Conservation (phyloP, 129 eudicot species). For the Ambrosia artemisiifolia region DNA sequence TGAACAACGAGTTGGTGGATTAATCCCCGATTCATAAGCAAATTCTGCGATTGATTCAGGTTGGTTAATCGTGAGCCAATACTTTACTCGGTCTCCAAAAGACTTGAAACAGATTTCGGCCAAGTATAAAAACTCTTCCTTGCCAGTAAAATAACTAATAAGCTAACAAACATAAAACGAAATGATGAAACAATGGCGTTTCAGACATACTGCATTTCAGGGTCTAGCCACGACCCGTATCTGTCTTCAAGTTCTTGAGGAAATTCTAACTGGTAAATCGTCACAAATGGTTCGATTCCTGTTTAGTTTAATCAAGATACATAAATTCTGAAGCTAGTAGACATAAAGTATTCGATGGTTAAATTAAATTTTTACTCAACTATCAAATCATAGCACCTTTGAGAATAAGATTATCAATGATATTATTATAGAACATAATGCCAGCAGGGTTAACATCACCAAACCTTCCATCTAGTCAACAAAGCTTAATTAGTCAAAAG, state of each 20-base stretch:
- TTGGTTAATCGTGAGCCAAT: slow-evolving; percentile 71
- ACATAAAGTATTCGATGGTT: background rate
- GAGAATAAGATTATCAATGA: slow-evolving; percentile 53
- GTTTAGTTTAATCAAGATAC: background rate
- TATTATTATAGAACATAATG: slow-evolving; percentile 55
- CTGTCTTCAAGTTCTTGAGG: slow-evolving; percentile 81
- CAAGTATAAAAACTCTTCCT: slow-evolving; percentile 66
- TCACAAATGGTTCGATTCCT: slow-evolving; percentile 85
- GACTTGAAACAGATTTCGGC: slow-evolving; percentile 59
- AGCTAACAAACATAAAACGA: background rate
- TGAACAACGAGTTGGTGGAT: slow-evolving; percentile 74
- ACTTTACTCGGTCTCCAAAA: slow-evolving; percentile 78
- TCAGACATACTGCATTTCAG: slow-evolving; percentile 58
- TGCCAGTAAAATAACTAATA: slow-evolving; percentile 10
- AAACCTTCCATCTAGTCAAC: slow-evolving; percentile 44
- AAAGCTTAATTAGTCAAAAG: background rate
- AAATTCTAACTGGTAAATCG: slow-evolving; percentile 54
- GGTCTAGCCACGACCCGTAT: slow-evolving; percentile 72
- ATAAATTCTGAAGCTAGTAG: background rate
- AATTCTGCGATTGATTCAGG: slow-evolving; percentile 41
- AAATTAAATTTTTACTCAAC: background rate
- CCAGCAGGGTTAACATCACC: slow-evolving; percentile 61
- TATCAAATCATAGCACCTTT: slow-evolving; percentile 37
- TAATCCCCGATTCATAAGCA: slow-evolving; percentile 37
- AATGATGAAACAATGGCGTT: background rate